Conservation (phyloP, 257 asterid species). For the Plantago major region DNA sequence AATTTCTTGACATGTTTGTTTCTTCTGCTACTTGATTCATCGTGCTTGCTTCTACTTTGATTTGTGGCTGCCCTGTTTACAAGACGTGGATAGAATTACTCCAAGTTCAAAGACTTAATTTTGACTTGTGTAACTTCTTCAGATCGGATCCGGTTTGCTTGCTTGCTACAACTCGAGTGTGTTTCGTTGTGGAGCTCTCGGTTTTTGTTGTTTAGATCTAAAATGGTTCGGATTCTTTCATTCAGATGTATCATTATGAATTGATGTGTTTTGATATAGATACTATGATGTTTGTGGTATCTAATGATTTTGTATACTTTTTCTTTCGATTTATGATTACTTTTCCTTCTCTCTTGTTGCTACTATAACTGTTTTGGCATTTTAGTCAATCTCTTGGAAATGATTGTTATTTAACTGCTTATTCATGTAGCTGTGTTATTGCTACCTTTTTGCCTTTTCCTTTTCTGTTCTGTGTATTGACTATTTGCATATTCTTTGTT, state of each 20-base stretch:
- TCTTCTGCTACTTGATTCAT: too few relatives aligned
- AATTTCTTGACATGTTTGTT: too few relatives aligned
- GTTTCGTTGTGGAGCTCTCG: too few relatives aligned
- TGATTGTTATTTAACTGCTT: not conserved
- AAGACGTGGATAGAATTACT: conserved; percentile 19
- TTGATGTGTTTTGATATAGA: conserved; percentile 10
- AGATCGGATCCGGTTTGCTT: conserved; percentile 40
- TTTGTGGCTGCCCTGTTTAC: not conserved
- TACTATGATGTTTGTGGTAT: conserved; percentile 5
- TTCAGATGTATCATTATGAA: conserved; percentile 9
- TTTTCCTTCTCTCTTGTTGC: too few relatives aligned
- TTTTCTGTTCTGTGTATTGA: not conserved
- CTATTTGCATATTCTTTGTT: conserved; percentile 1
- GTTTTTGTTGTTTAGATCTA: conserved; percentile 40
- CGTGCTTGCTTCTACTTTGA: too few relatives aligned
- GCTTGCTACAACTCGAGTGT: conserved; percentile 12
- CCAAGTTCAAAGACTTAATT: conserved; percentile 20
- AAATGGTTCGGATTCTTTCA: conserved; percentile 16
- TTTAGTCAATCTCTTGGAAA: not conserved
- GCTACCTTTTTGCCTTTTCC: not conserved
- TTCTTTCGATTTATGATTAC: too few relatives aligned
- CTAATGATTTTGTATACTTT: not conserved
- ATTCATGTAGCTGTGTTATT: not conserved
- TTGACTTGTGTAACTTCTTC: conserved; percentile 49
- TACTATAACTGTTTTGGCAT: conserved; percentile 5